Evolutionary conservation across 2,329 filamentous ascomycete genomes (phyloP).

Genomic region (Botrytis tulipae): DNA sequence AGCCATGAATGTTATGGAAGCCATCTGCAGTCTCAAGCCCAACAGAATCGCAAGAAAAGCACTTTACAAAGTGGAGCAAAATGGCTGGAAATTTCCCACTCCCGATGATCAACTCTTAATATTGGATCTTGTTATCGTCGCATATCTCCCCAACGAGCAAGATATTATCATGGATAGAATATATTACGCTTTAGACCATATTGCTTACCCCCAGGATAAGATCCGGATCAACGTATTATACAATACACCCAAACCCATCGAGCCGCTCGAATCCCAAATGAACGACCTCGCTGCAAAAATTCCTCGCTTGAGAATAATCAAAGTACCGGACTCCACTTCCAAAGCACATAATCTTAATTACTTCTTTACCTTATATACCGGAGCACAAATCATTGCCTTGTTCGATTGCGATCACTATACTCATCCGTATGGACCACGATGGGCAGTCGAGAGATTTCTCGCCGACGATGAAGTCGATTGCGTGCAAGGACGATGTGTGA

Average conservation of each 20-base stretch:
- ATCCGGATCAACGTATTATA: slow-evolving; percentile 50
- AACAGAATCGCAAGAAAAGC: slow-evolving; percentile 41
- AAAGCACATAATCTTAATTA: slow-evolving; percentile 52
- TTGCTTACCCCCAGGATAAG: slow-evolving; percentile 46
- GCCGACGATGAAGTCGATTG: slow-evolving; percentile 45
- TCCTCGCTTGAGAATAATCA: slow-evolving; percentile 45
- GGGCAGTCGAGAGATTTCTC: slow-evolving; percentile 49
- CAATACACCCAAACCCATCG: slow-evolving; percentile 48
- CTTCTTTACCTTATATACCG: slow-evolving; percentile 46
- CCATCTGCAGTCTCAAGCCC: slow-evolving; percentile 42
- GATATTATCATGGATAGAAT: slow-evolving; percentile 50
- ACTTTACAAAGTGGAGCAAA: slow-evolving; percentile 41
- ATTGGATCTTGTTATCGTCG: slow-evolving; percentile 49
- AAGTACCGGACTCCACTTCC: slow-evolving; percentile 48
- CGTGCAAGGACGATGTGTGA: slow-evolving; percentile 49
- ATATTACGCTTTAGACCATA: slow-evolving; percentile 47
- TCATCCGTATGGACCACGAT: slow-evolving; percentile 48
- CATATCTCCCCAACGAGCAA: slow-evolving; percentile 51
- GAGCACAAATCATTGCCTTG: slow-evolving; percentile 47
- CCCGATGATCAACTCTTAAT: slow-evolving; percentile 43
- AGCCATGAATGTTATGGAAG: slow-evolving; percentile 44
- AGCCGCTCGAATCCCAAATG: slow-evolving; percentile 46
- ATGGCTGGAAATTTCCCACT: slow-evolving; percentile 44
- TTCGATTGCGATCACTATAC: slow-evolving; percentile 52
- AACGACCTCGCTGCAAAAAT: slow-evolving; percentile 41